A percentile compares a stretch with the other conserved stretches of the same genome.
Conservation (phyloP, 441 rosid genomes). For the Populus hybrid region DNA sequence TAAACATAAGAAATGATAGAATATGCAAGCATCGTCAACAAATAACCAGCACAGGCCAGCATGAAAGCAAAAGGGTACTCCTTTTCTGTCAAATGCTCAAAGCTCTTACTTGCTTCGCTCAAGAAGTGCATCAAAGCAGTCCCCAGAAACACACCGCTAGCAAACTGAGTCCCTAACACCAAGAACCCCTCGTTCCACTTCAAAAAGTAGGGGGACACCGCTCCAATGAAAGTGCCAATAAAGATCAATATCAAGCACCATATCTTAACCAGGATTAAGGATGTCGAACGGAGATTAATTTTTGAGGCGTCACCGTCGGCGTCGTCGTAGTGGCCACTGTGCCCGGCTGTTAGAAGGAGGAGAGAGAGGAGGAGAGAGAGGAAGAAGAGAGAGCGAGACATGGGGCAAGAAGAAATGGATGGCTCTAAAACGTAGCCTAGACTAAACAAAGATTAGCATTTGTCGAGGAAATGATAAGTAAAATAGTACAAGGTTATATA, state of each 20-base stretch:
- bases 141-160: conserved; percentile 81
- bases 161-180: conserved; percentile 82
- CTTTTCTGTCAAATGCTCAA: conserved; percentile 47
- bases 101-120: conserved; percentile 71
- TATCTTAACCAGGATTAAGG: conserved; percentile 54
- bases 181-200: conserved; percentile 78
- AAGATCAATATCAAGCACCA: conserved; percentile 64
- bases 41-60: conserved; percentile 75
- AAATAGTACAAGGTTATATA: no score
- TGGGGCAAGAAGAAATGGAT: background rate
- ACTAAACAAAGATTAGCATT: no score
- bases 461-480: no score
- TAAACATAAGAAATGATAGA: conserved; percentile 47
- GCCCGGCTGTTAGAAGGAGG: conserved; percentile 49
- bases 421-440: no score
- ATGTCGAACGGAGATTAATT: conserved; percentile 36
- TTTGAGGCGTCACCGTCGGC: background rate
- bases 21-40: conserved; percentile 75
- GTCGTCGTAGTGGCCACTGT: conserved; percentile 34
- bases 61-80: conserved; percentile 80
- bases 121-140: conserved; percentile 89
- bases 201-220: conserved; percentile 73
- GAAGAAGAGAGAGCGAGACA: conserved; percentile 45
- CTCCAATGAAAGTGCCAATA: conserved; percentile 54
- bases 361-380: conserved; percentile 41